phyloP scores from a whole-genome alignment of 1,139 yeast genomes.

The Kodamaea fungicola region DNA sequence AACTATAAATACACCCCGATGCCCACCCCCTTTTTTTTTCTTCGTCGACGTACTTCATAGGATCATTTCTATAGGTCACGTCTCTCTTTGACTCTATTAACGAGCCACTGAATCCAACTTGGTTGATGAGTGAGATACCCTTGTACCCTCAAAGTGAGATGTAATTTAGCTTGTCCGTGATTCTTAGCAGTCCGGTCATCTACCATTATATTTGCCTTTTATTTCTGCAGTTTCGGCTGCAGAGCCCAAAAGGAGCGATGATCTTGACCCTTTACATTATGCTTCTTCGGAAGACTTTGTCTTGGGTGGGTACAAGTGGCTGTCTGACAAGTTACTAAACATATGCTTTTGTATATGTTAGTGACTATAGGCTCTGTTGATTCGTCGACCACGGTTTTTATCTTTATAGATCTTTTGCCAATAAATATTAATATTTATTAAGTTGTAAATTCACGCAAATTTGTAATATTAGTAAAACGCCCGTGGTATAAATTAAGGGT shows the following conservation, averaged over 20 bases:
- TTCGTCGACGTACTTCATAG: constrained; percentile 89
- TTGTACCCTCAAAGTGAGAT: constrained; percentile 50
- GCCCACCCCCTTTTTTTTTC: constrained; percentile 33
- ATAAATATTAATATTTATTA: constrained; percentile 3
- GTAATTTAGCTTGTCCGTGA: constrained; percentile 77
- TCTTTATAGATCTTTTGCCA: constrained; percentile 4
- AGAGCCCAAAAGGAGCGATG: constrained; percentile 84
- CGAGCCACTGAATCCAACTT: constrained; percentile 99
- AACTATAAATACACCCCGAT: background rate
- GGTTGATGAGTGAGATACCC: constrained; percentile 48
- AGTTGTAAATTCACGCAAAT: background rate
- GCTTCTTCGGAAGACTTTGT: constrained; percentile 85
- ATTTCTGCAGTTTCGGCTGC: constrained; percentile 17
- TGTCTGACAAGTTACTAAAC: constrained; percentile 87
- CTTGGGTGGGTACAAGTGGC: constrained; percentile 97
- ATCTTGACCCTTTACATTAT: constrained; percentile 90
- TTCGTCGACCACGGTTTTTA: constrained; percentile 16
- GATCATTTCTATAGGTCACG: constrained; percentile 99
- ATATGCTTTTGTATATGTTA: constrained; percentile 5
- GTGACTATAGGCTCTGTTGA: constrained; percentile 15
- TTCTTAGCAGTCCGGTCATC: constrained; percentile 84
- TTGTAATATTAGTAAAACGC: background rate
- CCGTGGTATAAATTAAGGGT: no score
- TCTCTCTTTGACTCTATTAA: constrained; percentile 99
- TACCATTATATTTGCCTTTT: constrained; percentile 51